A percentile compares a stretch with the other conserved stretches of the same genome.
Evolutionary conservation across 1,284 basidiomycete species (phyloP).

Genomic region (Phellopilus nigrolimitatus): DNA sequence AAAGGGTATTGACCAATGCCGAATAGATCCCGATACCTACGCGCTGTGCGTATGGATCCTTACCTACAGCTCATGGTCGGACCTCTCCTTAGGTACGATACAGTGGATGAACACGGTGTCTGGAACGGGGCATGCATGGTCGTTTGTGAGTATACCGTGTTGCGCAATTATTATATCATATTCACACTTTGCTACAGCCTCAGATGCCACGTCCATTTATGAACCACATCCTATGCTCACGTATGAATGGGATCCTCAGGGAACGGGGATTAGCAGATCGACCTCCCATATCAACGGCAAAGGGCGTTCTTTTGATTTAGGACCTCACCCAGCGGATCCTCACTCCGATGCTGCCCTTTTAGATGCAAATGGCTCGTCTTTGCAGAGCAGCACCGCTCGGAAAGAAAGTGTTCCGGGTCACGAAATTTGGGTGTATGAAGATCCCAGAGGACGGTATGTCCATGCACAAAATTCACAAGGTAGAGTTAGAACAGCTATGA

Average conservation of each 20-base stretch:
- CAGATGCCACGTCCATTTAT: conserved; percentile 77
- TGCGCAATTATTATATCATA: conserved; percentile 5
- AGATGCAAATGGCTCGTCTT: conserved; percentile 13
- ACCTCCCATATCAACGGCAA: conserved; percentile 20
- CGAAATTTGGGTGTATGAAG: conserved; percentile 78
- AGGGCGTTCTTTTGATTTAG: conserved; percentile 48
- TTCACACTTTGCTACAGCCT: conserved; percentile 37
- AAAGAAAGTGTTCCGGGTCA: conserved; percentile 53
- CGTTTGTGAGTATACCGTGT: conserved; percentile 56
- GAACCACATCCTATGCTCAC: conserved; percentile 70
- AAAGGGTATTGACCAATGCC: neutral
- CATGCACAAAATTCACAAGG: too few relatives aligned
- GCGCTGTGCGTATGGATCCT: conserved; percentile 62
- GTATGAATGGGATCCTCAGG: conserved; percentile 73
- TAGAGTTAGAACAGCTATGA: too few relatives aligned
- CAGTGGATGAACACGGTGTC: conserved; percentile 66
- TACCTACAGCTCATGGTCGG: conserved; percentile 39
- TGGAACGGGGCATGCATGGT: conserved; percentile 89
- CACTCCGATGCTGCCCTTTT: conserved; percentile 34
- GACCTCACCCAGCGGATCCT: conserved; percentile 70
- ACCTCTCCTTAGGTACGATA: conserved; percentile 90
- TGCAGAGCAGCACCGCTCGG: conserved; percentile 33
- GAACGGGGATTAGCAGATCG: conserved; percentile 24
- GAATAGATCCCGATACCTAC: conserved; percentile 33
- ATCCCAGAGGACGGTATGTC: conserved; percentile 15